Percentiles rank a stretch among this genome's conserved stretches.
Evolutionary conservation across 1,139 yeast genomes (phyloP).

Genomic region (Yamadazyma epiphylla): DNA sequence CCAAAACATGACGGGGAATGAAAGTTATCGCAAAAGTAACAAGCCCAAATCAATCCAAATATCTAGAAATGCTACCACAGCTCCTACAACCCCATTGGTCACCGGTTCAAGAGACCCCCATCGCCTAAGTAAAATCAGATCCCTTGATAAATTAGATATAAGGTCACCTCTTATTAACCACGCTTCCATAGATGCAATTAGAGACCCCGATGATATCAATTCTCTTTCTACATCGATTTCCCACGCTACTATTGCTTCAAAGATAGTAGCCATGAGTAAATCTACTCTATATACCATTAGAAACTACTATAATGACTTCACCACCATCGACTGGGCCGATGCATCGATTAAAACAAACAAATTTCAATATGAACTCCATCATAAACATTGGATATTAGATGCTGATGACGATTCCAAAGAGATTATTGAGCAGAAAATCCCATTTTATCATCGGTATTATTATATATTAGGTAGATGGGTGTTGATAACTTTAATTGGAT

Average conservation of each 20-base stretch:
- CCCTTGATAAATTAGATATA: conserved; percentile 20
- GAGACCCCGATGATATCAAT: conserved; percentile 7
- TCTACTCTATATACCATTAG: conserved; percentile 19
- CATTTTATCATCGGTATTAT: conserved; percentile 23
- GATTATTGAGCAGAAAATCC: conserved; percentile 11
- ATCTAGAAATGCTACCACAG: conserved; percentile 6
- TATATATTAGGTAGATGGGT: conserved; percentile 43
- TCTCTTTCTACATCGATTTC: conserved; percentile 18
- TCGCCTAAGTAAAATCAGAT: conserved; percentile 15
- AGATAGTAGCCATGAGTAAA: conserved; percentile 16
- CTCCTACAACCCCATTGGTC: conserved; percentile 1
- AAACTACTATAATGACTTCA: conserved; percentile 56
- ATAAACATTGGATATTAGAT: conserved; percentile 15
- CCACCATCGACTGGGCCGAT: conserved; percentile 67
- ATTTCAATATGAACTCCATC: conserved; percentile 36
- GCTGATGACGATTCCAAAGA: not conserved
- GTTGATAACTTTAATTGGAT: conserved; percentile 46
- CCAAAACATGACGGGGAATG: conserved; percentile 3
- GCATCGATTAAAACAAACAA: conserved; percentile 48
- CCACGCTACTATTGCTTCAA: conserved; percentile 16
- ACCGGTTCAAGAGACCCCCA: not conserved
- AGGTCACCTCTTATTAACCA: conserved; percentile 15
- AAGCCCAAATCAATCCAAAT: conserved; percentile 2
- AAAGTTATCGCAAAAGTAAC: conserved; percentile 3
- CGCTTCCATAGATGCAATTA: conserved; percentile 3